phyloP scores from a whole-genome alignment of 306 rosid genomes.

The Inga laurina region DNA sequence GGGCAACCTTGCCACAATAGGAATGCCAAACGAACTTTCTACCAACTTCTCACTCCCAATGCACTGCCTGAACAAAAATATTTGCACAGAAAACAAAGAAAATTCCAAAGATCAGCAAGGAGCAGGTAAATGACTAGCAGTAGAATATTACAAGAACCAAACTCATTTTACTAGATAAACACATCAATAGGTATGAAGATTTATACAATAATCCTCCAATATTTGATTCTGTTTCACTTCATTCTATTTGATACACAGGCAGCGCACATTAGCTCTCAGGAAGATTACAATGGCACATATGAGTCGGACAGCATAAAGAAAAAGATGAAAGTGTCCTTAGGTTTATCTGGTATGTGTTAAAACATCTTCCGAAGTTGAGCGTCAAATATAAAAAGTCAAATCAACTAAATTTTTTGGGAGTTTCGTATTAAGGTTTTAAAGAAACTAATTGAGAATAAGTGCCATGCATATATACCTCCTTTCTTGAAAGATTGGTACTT shows the following conservation, averaged over 20 bases:
- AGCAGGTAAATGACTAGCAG: slow-evolving; percentile 7
- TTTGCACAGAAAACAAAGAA: slow-evolving; percentile 27
- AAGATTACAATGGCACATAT: neutral
- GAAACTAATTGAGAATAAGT: neutral
- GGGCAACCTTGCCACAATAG: slow-evolving; percentile 66
- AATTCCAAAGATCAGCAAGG: slow-evolving; percentile 25
- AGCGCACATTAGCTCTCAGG: neutral
- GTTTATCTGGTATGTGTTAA: neutral
- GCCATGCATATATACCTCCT: neutral
- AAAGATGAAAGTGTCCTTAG: neutral
- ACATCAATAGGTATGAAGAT: neutral
- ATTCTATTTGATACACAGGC: neutral
- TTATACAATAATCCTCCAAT: slow-evolving; percentile 6
- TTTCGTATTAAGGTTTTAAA: neutral
- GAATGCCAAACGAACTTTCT: slow-evolving; percentile 52
- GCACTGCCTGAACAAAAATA: slow-evolving; percentile 40
- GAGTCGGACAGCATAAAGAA: neutral
- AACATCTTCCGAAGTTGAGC: neutral
- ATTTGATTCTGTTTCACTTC: neutral
- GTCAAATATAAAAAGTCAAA: neutral
- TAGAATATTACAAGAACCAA: slow-evolving; percentile 20
- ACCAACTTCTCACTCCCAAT: slow-evolving; percentile 35
- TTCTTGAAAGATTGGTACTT: neutral
- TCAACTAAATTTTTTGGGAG: neutral
- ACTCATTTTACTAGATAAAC: slow-evolving; percentile 14